Base-by-base conservation (phyloP, 1,284 basidiomycete genomes). In the Anthracocystis setariae region DNA sequence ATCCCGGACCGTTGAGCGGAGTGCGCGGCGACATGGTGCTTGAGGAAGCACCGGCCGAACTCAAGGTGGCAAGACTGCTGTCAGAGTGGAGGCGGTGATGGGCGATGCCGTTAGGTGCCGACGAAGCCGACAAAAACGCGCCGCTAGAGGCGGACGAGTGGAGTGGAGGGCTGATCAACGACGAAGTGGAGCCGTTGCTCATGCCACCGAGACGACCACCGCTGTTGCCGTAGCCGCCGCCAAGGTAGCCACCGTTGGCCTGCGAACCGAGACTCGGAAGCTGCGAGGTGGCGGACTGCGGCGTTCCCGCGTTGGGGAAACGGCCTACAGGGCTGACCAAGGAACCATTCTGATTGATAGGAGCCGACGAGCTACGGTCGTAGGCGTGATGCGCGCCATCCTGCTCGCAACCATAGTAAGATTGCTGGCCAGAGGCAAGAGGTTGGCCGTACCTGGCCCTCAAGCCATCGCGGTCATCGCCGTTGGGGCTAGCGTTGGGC, bases 1-100 rank as follows among this genome's bases (percentile, higher is more conserved):
- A 47, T 5, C 61, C 67, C 3, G 69, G 54, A 7, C 62, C 69
- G n/a, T 68, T 62, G 17, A 74, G 38, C 0, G 74, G 74, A 2
- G 74, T 76, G 18, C 74, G 68, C 9, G 74, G 74, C 7, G 60
- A 62, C 58, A 71, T 67, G 40, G 68, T 71, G 35, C 48, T 52
- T 10, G 46, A 39, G 5, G 63, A 58, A 15, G 61, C 58, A 23
- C 54, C 53, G 35, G 40, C 46, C 23, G 56, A 69, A 35, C 50
- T 65, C 15, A 75, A 24, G 13, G 55, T 60, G 15, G 55, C 67
- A 0, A 75, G 42, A 40, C 70, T 66, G 54, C 65, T 66, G 33
- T 76, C 73, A 23, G 66, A 70, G 55, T 73, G 69, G 32, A 73
- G 52, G 2, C 65, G 66, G 55, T 71, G 66, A 39, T 74, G 71